These are phyloP conservation scores for Emmonsia crescens DNA, from an alignment of 2,329 filamentous ascomycete genomes.

Conservation along the genomic window DNA sequence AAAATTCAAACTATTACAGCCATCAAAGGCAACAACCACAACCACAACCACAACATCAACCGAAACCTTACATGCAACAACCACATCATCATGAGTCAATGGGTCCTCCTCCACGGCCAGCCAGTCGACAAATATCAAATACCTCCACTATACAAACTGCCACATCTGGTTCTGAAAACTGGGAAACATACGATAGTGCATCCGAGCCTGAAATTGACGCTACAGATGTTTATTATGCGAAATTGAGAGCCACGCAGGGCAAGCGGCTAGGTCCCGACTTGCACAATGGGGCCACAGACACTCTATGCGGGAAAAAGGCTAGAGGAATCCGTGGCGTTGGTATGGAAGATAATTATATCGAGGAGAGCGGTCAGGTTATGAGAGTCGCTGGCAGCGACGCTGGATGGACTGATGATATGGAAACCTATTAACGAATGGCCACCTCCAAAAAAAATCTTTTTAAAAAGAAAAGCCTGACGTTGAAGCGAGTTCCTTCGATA, in stretches of 20 bases:
- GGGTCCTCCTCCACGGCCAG: slow-evolving; percentile 26
- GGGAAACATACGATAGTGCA: slow-evolving; percentile 89
- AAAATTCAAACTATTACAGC: slow-evolving; percentile 20
- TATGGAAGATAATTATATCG: slow-evolving; percentile 29
- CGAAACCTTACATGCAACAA: slow-evolving; percentile 26
- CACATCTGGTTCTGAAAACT: slow-evolving; percentile 82
- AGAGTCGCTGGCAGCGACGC: slow-evolving; percentile 41
- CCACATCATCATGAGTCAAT: slow-evolving; percentile 4
- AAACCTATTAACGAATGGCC: slow-evolving; percentile 25
- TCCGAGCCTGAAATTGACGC: slow-evolving; percentile 65
- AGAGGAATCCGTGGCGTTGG: slow-evolving; percentile 40
- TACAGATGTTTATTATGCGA: slow-evolving; percentile 69
- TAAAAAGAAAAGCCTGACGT: background rate
- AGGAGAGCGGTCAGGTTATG: slow-evolving; percentile 34
- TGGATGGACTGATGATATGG: slow-evolving; percentile 44
- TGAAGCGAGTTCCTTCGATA: background rate
- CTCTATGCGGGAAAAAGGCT: slow-evolving; percentile 31
- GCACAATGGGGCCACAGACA: slow-evolving; percentile 17
- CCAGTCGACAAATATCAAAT: slow-evolving; percentile 58
- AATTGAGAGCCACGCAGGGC: slow-evolving; percentile 56
- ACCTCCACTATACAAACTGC: slow-evolving; percentile 54
- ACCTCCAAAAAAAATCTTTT: background rate
- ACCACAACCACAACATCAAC: background rate
- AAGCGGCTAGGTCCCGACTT: slow-evolving; percentile 48
- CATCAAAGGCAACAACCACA: slow-evolving; percentile 16